Conservation (phyloP, 257 asterid species). For the Oldenlandia corymbosa region DNA sequence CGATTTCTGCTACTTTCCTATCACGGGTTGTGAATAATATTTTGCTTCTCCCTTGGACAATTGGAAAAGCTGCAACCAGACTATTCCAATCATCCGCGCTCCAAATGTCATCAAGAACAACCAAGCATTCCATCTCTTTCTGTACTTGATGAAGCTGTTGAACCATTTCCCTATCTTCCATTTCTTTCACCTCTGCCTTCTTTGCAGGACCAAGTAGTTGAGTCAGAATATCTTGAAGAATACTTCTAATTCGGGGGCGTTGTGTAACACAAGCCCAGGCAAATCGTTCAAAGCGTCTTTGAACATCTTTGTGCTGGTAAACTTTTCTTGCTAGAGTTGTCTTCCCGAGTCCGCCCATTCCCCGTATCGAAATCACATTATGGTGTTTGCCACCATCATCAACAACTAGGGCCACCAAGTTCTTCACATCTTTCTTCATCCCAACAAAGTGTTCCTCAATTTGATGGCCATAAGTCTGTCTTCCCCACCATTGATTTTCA, state of each 20-base stretch:
- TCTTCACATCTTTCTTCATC: background rate
- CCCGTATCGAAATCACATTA: conserved; percentile 13
- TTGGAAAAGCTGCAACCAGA: background rate
- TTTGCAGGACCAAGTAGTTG: conserved; percentile 1
- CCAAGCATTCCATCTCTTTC: background rate
- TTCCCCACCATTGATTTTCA: background rate
- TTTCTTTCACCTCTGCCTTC: background rate
- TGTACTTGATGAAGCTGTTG: background rate
- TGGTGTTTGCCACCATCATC: background rate
- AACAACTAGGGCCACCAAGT: background rate
- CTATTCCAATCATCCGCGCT: background rate
- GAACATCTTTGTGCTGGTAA: conserved; percentile 11
- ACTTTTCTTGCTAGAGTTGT: conserved; percentile 25
- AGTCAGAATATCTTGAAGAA: conserved; percentile 16
- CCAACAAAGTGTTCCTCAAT: conserved; percentile 13
- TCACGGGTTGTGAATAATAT: conserved; percentile 7
- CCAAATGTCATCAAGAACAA: conserved; percentile 15
- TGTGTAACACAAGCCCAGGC: conserved; percentile 29
- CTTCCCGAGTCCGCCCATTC: conserved; percentile 34
- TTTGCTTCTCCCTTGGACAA: background rate
- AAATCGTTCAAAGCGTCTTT: conserved; percentile 4
- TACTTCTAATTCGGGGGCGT: conserved; percentile 6
- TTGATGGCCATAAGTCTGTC: conserved; percentile 6
- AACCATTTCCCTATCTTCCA: background rate
- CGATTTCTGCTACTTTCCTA: background rate